Conservation (phyloP, 768 basidiomycete genomes). For the Lentinula sp. region DNA sequence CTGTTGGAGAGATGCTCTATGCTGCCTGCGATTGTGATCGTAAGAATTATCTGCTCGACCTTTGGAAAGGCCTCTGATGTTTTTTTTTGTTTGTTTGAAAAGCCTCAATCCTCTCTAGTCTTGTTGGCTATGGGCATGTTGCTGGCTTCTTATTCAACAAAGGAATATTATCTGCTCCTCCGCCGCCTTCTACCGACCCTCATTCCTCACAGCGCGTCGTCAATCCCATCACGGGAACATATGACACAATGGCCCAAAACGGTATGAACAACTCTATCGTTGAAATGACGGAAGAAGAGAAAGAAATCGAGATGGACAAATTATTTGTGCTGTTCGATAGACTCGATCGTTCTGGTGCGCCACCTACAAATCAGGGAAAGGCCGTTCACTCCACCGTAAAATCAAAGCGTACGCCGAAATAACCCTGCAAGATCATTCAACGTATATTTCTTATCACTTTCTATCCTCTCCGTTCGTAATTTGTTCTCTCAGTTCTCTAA, state of each 20-base stretch:
- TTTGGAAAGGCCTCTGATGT: background rate
- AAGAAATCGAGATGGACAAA: constrained; percentile 88
- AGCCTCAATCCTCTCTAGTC: constrained; percentile 65
- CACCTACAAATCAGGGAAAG: constrained; percentile 52
- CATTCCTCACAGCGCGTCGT: constrained; percentile 27
- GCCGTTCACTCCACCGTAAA: background rate
- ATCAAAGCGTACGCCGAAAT: background rate
- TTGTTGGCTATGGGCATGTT: constrained; percentile 5
- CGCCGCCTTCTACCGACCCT: constrained; percentile 24
- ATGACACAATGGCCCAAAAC: constrained; percentile 18
- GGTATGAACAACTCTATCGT: constrained; percentile 28
- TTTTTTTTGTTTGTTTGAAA: background rate
- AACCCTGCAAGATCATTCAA: background rate
- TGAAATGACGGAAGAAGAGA: constrained; percentile 93
- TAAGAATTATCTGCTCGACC: background rate
- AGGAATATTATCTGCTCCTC: constrained; percentile 67
- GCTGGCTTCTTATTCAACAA: constrained; percentile 86
- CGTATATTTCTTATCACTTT: background rate
- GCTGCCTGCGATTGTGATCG: constrained; percentile 71
- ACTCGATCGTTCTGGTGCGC: constrained; percentile 68
- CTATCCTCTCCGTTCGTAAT: background rate
- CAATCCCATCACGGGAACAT: constrained; percentile 86
- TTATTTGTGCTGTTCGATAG: constrained; percentile 89
- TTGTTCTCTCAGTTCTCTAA: background rate
- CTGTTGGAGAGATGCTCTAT: constrained; percentile 84